Conservation (phyloP, 2,329 filamentous ascomycete genomes). For the Aspergillus sp. region DNA sequence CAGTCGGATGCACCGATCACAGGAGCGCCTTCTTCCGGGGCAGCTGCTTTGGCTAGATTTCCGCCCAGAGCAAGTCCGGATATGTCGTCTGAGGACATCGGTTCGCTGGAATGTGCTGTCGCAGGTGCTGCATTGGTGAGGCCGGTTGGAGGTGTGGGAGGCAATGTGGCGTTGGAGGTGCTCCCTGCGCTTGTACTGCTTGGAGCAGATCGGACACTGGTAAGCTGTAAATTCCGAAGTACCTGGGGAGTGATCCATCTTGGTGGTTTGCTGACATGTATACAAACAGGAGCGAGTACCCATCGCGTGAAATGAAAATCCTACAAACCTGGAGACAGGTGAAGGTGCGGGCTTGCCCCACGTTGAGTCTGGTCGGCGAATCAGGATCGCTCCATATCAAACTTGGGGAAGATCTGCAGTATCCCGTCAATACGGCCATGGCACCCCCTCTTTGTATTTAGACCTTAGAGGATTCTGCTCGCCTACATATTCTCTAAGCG, state of each 20-base stretch:
- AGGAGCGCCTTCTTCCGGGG: constrained; percentile 34
- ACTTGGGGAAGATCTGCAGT: too few relatives aligned
- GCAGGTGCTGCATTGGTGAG: constrained; percentile 38
- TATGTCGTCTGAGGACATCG: constrained; percentile 44
- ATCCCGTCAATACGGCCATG: too few relatives aligned
- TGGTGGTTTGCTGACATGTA: background rate
- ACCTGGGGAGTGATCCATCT: background rate
- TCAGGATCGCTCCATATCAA: too few relatives aligned
- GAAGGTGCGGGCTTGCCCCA: too few relatives aligned
- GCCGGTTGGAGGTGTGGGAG: constrained; percentile 39
- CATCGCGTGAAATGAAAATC: background rate
- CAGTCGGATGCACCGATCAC: constrained; percentile 41
- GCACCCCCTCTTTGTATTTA: too few relatives aligned
- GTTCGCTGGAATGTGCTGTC: constrained; percentile 41
- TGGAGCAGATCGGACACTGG: constrained; percentile 39
- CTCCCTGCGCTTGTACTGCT: constrained; percentile 44
- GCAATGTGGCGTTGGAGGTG: constrained; percentile 42
- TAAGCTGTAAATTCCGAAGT: constrained; percentile 6
- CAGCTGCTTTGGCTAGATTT: constrained; percentile 9
- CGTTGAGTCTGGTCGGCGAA: too few relatives aligned
- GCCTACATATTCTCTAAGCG: too few relatives aligned
- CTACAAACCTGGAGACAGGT: too few relatives aligned
- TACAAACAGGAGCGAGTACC: too few relatives aligned
- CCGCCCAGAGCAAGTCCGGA: constrained; percentile 37
- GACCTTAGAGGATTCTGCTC: too few relatives aligned